A percentile compares a stretch with the other conserved stretches of the same genome.
Conservation (phyloP, 2,329 filamentous ascomycete species). For the Colletotrichum sp. region DNA sequence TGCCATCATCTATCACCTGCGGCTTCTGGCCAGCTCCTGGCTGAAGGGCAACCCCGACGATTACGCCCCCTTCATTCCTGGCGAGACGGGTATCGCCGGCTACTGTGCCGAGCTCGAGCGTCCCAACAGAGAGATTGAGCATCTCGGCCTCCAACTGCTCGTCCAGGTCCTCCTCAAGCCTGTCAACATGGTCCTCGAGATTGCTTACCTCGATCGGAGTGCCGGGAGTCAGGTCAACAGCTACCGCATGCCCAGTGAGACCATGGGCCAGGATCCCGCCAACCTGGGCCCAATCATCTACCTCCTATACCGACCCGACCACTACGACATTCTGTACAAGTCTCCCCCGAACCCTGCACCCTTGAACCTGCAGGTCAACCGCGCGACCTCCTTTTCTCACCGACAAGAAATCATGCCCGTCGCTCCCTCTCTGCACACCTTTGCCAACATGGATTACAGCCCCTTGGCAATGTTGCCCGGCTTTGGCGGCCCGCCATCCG, state of each 20-base stretch:
- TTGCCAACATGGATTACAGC: slow-evolving; percentile 46
- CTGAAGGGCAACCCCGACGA: slow-evolving; percentile 75
- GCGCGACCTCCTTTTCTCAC: slow-evolving; percentile 52
- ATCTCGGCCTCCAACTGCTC: slow-evolving; percentile 81
- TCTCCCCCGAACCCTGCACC: slow-evolving; percentile 31
- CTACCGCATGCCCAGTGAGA: slow-evolving; percentile 66
- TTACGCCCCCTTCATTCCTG: slow-evolving; percentile 75
- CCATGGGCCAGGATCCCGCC: slow-evolving; percentile 48
- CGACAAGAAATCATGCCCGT: slow-evolving; percentile 48
- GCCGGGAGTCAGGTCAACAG: slow-evolving; percentile 77
- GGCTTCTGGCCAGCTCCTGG: slow-evolving; percentile 84
- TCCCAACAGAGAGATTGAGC: slow-evolving; percentile 83
- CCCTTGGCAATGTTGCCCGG: slow-evolving; percentile 53
- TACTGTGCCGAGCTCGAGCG: slow-evolving; percentile 79
- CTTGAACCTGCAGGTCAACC: slow-evolving; percentile 56
- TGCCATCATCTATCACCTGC: slow-evolving; percentile 82
- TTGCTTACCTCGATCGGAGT: slow-evolving; percentile 90
- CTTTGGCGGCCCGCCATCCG: slow-evolving; percentile 33
- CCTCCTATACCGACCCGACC: slow-evolving; percentile 73
- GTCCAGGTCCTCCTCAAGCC: slow-evolving; percentile 81
- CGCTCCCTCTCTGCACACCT: slow-evolving; percentile 44
- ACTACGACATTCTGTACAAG: slow-evolving; percentile 94
- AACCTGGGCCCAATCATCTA: slow-evolving; percentile 58
- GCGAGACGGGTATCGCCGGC: slow-evolving; percentile 62
- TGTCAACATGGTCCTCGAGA: slow-evolving; percentile 80